These are phyloP conservation scores for Martensiomyces pterosporus DNA, from an alignment of 192 early-diverging fungal genomes.

Conservation along the genomic window DNA sequence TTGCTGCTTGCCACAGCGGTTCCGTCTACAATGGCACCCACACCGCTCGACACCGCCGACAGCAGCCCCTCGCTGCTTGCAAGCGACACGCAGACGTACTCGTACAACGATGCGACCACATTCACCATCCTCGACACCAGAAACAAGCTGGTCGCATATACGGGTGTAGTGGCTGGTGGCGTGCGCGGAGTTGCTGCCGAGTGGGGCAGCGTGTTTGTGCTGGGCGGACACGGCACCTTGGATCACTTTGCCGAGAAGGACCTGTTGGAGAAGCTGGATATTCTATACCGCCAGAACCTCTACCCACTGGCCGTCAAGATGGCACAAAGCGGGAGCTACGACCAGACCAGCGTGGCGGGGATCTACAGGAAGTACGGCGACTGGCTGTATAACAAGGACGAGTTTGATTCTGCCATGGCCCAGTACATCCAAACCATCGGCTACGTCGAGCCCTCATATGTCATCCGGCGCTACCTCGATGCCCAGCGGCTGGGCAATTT, in stretches of 20 bases:
- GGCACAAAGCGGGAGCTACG: conserved; percentile 75
- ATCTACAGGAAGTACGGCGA: conserved; percentile 95
- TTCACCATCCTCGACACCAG: conserved; percentile 80
- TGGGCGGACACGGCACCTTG: conserved; percentile 53
- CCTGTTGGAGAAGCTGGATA: conserved; percentile 79
- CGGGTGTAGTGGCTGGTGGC: conserved; percentile 68
- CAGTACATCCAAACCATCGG: conserved; percentile 92
- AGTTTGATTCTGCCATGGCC: conserved; percentile 86
- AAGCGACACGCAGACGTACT: conserved; percentile 33
- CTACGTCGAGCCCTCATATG: conserved; percentile 90
- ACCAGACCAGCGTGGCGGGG: conserved; percentile 79
- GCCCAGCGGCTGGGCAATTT: conserved; percentile 90
- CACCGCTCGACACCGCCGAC: conserved; percentile 57
- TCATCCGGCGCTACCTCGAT: conserved; percentile 95
- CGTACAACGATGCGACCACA: conserved; percentile 46
- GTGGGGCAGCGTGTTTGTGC: conserved; percentile 87
- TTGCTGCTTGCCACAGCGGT: conserved; percentile 32
- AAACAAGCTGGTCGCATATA: conserved; percentile 89
- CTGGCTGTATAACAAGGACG: conserved; percentile 84
- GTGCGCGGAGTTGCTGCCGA: conserved; percentile 73
- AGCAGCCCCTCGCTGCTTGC: conserved; percentile 56
- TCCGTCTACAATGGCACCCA: conserved; percentile 25
- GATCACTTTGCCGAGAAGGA: conserved; percentile 82
- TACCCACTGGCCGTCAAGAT: conserved; percentile 86
- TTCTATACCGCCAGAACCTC: conserved; percentile 85